Evolutionary conservation across 2,329 filamentous ascomycete genomes (phyloP), one percentile per base, ranked within the genome.

Genomic region (Colletotrichum abscissum): DNA sequence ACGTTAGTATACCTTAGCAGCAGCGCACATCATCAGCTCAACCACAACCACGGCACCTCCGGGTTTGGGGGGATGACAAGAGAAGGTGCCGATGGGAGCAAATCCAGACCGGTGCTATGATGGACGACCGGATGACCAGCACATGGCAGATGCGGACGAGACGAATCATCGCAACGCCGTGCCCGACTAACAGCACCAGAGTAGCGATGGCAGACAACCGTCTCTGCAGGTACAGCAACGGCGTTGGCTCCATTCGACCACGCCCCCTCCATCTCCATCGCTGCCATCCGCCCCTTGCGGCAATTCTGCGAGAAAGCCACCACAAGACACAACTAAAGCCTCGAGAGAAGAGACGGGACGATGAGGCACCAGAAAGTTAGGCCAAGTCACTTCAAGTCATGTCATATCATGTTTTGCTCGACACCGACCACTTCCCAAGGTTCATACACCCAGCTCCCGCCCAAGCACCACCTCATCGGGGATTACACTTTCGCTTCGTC

Each of bases 401-500:
- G 16, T 63, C 42, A 30, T 64, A 58, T 54, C 66, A 54, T 69
- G 30, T 42, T 58, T 33, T 42, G 38, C 19, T 49, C n/a, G 49
- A 54, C 30, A 46, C 42, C 16, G n/a, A n/a, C 16, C 19, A 46
- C 60, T 35, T 62, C 33, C 11, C 42, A n/a, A 30, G 8, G 26
- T 30, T 9, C 42, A 33, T 9, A 28, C 24, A 22, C 54, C 24
- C 54, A 24, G 65, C 42, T 30, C 12, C 33, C 49, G 26, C 52
- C 55, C 63, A 63, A 22, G 56, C 63, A 71, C 14, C 11, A 33
- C 33, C 33, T 55, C 57, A 55, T 22, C 38, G 46, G 56, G 57
- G 58, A 67, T 65, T 70, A 73, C 55, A 60, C 70, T 70, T 73
- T 73, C 67, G 70, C 70, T 70, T 60, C 70, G 35, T 33, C 49